These are phyloP conservation scores for Endocarpon pusillum DNA, from an alignment of 495 filamentous ascomycete genomes.

Conservation along the genomic window DNA sequence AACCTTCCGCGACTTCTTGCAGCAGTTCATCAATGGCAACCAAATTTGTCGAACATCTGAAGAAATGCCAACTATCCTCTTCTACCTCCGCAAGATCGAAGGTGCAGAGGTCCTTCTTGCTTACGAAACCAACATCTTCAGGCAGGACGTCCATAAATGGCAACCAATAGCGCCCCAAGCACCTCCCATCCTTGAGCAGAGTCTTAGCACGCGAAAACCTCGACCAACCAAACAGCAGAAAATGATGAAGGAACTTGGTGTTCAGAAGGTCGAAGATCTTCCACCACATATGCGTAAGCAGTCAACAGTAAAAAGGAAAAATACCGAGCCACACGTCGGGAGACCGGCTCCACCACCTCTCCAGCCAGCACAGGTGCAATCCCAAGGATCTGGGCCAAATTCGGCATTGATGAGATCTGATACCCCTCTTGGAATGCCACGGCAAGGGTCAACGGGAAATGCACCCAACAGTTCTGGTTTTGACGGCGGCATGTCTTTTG, in stretches of 20 bases:
- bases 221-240: slow-evolving; percentile 96
- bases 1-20: slow-evolving; percentile 70
- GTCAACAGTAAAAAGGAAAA: slow-evolving; percentile 30
- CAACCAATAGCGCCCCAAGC: slow-evolving; percentile 70
- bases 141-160: slow-evolving; percentile 93
- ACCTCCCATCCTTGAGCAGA: slow-evolving; percentile 68
- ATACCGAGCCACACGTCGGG: slow-evolving; percentile 18
- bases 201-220: slow-evolving; percentile 89
- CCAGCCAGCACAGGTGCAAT: slow-evolving; percentile 13
- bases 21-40: slow-evolving; percentile 54
- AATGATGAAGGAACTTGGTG: slow-evolving; percentile 71
- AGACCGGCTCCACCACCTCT: slow-evolving; percentile 13
- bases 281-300: slow-evolving; percentile 60
- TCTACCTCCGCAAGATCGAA: slow-evolving; percentile 96
- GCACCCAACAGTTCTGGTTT: slow-evolving; percentile 18
- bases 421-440: slow-evolving; percentile 15
- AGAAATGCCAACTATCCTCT: slow-evolving; percentile 80
- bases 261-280: slow-evolving; percentile 75
- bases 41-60: slow-evolving; percentile 55
- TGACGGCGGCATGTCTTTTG: slow-evolving; percentile 11
- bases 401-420: slow-evolving; percentile 11
- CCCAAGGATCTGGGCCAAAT: slow-evolving; percentile 9
- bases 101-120: slow-evolving; percentile 87
- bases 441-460: slow-evolving; percentile 21
- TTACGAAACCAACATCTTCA: slow-evolving; percentile 92